Evolutionary conservation across 129 eudicot genomes (phyloP).

Genomic region (Flaveria bidentis): DNA sequence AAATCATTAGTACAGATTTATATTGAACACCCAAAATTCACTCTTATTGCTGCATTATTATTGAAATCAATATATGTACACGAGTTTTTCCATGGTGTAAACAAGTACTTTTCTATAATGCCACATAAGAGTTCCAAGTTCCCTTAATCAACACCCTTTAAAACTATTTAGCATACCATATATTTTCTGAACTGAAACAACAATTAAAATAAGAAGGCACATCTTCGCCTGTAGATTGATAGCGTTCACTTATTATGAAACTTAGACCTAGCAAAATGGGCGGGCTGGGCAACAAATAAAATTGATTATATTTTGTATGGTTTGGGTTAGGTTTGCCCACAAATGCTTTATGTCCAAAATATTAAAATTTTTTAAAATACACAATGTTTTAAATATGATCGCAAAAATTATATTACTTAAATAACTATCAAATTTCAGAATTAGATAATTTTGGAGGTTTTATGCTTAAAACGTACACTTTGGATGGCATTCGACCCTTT

Average conservation of each 20-base stretch:
- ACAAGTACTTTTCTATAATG: background rate
- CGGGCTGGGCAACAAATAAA: background rate
- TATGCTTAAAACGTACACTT: background rate
- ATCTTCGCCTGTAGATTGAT: background rate
- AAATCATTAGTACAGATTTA: background rate
- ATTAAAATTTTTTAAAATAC: background rate
- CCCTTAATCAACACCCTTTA: background rate
- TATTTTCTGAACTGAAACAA: background rate
- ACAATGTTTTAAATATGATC: no score
- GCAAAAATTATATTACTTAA: no score
- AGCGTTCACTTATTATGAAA: slow-evolving; percentile 5
- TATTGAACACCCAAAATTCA: background rate
- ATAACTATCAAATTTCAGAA: background rate
- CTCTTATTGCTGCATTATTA: background rate
- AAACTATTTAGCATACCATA: background rate
- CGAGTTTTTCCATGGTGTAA: background rate
- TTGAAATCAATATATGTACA: background rate
- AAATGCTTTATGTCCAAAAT: background rate
- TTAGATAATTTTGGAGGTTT: background rate
- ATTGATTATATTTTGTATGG: background rate
- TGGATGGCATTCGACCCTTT: background rate
- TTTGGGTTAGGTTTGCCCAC: background rate
- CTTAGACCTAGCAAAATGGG: background rate
- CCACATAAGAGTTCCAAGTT: background rate
- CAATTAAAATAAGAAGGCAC: background rate